Evolutionary conservation across 176 grass and related monocot species (phyloP).

Genomic region (Musa itinerans): DNA sequence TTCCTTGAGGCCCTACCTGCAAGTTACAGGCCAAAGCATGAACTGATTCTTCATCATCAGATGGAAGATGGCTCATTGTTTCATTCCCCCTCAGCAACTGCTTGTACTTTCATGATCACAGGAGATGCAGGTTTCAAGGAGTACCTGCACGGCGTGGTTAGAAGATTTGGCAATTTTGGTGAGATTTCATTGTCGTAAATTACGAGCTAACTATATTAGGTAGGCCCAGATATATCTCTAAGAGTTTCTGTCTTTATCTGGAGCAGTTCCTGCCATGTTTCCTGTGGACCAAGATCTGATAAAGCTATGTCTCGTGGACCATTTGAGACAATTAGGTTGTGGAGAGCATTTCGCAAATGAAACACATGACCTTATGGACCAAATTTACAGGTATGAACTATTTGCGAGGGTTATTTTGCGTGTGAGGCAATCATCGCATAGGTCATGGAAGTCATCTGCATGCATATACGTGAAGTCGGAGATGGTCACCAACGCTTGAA

Average conservation of each 20-base stretch:
- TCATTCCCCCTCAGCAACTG: conserved; percentile 10
- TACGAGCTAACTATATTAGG: too few species aligned
- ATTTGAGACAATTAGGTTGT: neutral
- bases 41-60: neutral
- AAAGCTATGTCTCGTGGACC: conserved; percentile 2
- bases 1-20: conserved; percentile 3
- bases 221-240: too few species aligned
- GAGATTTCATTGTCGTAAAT: neutral
- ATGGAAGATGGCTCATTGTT: conserved; percentile 9
- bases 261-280: neutral
- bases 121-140: neutral
- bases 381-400: neutral
- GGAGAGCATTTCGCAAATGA: neutral
- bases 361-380: neutral
- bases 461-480: too few species aligned
- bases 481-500: too few species aligned
- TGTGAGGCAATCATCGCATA: too few species aligned
- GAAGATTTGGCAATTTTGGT: neutral
- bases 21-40: neutral
- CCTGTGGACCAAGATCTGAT: neutral
- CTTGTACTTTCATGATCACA: conserved; percentile 9
- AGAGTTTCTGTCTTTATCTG: too few species aligned
- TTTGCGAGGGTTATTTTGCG: too few species aligned
- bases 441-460: too few species aligned
- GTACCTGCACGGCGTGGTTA: neutral